Percentiles rank a stretch among this genome's conserved stretches.
Evolutionary conservation across 164 flowering plant species (phyloP).

Genomic region (Vitis rupestris): DNA sequence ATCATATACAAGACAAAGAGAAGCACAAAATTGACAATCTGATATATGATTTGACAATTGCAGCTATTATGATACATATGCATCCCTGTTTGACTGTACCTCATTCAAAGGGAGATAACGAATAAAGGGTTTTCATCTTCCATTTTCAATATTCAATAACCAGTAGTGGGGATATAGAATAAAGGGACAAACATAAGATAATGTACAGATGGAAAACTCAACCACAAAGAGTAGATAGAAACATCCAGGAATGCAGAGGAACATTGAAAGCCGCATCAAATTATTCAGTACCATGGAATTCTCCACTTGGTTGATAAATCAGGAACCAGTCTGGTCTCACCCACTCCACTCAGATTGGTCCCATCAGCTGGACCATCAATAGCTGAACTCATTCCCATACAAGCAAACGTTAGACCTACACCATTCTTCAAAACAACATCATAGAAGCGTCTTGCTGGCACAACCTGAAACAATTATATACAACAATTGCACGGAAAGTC

Average conservation of each 20-base stretch:
- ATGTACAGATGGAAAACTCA: background rate
- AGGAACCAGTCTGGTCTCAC: slow-evolving; percentile 90
- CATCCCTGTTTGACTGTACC: background rate
- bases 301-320: slow-evolving; percentile 69
- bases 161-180: background rate
- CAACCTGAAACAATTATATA: slow-evolving; percentile 48
- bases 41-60: too few relatives aligned
- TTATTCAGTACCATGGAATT: slow-evolving; percentile 74
- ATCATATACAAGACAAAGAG: too few relatives aligned
- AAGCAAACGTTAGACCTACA: slow-evolving; percentile 77
- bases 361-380: slow-evolving; percentile 80
- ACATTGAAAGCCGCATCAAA: background rate
- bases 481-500: slow-evolving; percentile 3
- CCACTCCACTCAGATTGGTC: slow-evolving; percentile 72
- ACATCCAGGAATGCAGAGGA: background rate
- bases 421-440: slow-evolving; percentile 60
- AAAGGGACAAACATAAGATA: background rate
- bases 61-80: background rate
- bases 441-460: slow-evolving; percentile 71
- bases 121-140: too few relatives aligned
- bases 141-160: background rate
- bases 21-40: too few relatives aligned
- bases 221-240: background rate
- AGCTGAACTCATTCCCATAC: slow-evolving; percentile 80
- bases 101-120: background rate